A percentile compares a stretch with the other conserved stretches of the same genome.
Evolutionary conservation across 441 rosid genomes (phyloP).

Genomic region (Brassica balearica): DNA sequence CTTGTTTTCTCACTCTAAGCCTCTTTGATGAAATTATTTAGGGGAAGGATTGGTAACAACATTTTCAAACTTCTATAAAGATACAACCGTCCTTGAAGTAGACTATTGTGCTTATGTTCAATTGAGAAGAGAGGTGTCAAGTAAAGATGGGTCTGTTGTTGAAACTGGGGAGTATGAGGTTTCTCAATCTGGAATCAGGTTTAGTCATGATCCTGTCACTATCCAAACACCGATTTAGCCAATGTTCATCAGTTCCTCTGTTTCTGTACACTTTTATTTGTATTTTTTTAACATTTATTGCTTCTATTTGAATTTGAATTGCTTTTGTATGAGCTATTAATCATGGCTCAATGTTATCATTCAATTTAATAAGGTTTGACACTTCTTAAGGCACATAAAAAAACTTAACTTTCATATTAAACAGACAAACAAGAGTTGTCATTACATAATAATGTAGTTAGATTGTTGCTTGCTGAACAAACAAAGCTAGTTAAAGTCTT

Average conservation of each 20-base stretch:
- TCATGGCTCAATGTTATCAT: constrained; percentile 26
- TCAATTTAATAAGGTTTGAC: not conserved
- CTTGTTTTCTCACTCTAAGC: constrained; percentile 13
- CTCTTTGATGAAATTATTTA: constrained; percentile 32
- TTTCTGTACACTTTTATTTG: constrained; percentile 25
- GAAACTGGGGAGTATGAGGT: constrained; percentile 56
- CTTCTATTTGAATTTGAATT: constrained; percentile 24
- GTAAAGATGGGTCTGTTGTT: constrained; percentile 29
- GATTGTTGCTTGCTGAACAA: constrained; percentile 15
- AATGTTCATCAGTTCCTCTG: not conserved
- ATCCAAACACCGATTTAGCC: constrained; percentile 33
- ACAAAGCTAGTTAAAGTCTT: not conserved
- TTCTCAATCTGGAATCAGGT: constrained; percentile 51
- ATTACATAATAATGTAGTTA: constrained; percentile 8
- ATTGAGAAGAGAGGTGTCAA: constrained; percentile 55
- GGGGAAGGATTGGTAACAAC: constrained; percentile 87
- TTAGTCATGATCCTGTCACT: constrained; percentile 35
- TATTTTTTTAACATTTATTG: constrained; percentile 6
- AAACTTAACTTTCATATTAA: not conserved
- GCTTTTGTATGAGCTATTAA: constrained; percentile 5
- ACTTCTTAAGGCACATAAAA: not conserved
- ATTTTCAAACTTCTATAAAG: constrained; percentile 60
- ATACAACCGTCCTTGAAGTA: constrained; percentile 54
- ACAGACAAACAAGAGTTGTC: not conserved
- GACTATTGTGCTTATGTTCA: constrained; percentile 72